Evolutionary conservation across 1,284 basidiomycete species (phyloP).

Genomic region (Papiliotrema laurentii): DNA sequence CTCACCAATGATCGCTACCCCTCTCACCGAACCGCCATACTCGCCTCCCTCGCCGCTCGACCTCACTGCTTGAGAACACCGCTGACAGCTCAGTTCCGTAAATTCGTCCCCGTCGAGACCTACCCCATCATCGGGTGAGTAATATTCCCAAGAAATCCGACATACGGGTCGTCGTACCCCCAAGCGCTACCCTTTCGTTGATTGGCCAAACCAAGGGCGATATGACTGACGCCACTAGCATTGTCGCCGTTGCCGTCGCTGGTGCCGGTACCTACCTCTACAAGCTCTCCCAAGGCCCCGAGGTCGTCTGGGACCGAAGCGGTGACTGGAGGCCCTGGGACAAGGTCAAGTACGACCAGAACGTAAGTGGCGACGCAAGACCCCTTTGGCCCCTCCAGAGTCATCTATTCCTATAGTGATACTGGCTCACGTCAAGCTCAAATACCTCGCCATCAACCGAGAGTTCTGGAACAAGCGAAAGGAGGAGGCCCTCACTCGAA

Average conservation of each 20-base stretch:
- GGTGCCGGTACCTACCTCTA: conserved; percentile 41
- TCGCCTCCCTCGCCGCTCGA: no score
- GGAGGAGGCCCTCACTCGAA: conserved; percentile 13
- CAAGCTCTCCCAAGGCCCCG: conserved; percentile 40
- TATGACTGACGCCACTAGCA: no score
- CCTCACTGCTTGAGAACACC: not conserved
- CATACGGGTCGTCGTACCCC: no score
- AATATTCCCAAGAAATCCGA: no score
- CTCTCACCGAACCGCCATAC: no score
- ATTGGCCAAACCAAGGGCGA: not conserved
- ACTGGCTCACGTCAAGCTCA: conserved; percentile 20
- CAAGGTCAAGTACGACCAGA: conserved; percentile 45
- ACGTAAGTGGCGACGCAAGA: conserved; percentile 23
- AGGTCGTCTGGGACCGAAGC: conserved; percentile 45
- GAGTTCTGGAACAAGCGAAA: conserved; percentile 43
- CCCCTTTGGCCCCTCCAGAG: not conserved
- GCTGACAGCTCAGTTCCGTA: not conserved
- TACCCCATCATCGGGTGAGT: conserved; percentile 7
- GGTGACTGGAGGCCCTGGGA: conserved; percentile 46
- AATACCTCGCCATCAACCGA: conserved; percentile 32
- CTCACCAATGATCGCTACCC: no score
- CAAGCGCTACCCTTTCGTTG: no score
- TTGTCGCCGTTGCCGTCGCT: conserved; percentile 35
- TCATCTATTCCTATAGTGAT: not conserved
- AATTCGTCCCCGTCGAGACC: conserved; percentile 6